A percentile compares a stretch with the other conserved stretches of the same genome.
Evolutionary conservation across 2,329 filamentous ascomycete genomes (phyloP).

Genomic region (Metarhizium robertsii): DNA sequence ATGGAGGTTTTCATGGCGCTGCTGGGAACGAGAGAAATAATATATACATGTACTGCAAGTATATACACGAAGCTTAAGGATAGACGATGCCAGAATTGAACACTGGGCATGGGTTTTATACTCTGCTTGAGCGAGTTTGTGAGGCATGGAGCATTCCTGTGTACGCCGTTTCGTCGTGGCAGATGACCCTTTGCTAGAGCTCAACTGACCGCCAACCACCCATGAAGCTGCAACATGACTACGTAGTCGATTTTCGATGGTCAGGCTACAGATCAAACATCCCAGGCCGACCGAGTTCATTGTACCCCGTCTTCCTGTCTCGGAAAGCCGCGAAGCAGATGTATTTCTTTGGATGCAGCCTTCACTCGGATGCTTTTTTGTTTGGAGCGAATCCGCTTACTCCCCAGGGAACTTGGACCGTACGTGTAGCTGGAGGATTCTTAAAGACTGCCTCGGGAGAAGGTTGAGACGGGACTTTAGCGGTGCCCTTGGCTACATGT

Average conservation of each 20-base stretch:
- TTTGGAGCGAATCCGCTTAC: not conserved
- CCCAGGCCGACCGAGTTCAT: not conserved
- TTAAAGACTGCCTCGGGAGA: not conserved
- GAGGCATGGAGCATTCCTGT: not conserved
- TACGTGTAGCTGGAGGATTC: not conserved
- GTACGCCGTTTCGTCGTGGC: not conserved
- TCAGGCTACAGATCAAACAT: not conserved
- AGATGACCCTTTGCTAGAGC: not conserved
- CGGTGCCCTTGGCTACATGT: too few species aligned
- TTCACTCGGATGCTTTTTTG: not conserved
- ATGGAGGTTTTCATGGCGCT: not conserved
- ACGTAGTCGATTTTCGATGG: not conserved
- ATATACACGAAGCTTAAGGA: not conserved
- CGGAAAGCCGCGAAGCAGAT: not conserved
- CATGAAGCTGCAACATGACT: not conserved
- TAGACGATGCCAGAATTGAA: not conserved
- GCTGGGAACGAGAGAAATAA: not conserved
- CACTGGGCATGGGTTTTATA: not conserved
- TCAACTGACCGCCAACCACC: not conserved
- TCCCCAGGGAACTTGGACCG: not conserved
- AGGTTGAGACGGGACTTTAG: too few species aligned
- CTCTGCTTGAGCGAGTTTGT: not conserved
- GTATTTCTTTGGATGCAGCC: not conserved
- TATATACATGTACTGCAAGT: too few species aligned
- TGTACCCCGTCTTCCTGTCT: not conserved